Evolutionary conservation across 202 grass and related monocot species (phyloP).

Genomic region (Miscanthus sacchariflorus): DNA sequence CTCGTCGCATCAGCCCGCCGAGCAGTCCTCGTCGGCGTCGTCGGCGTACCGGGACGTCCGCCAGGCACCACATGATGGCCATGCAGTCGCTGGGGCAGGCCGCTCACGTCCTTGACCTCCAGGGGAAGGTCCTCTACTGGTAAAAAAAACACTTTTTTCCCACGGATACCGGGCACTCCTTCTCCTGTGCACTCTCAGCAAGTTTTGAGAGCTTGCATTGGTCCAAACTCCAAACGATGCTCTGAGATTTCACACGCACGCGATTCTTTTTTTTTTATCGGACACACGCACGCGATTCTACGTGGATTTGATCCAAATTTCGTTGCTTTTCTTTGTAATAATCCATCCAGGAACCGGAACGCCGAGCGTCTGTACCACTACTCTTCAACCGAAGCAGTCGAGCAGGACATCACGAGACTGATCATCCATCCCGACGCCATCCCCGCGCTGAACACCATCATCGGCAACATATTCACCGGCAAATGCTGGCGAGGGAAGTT

Average conservation of each 20-base stretch:
- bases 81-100: conserved; percentile 28
- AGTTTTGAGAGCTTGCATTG: no score
- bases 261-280: no score
- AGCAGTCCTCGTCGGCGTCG: no score
- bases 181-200: no score
- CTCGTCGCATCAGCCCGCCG: neutral
- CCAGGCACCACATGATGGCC: neutral
- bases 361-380: conserved; percentile 71
- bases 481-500: conserved; percentile 67
- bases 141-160: no score
- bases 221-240: no score
- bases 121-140: conserved; percentile 27
- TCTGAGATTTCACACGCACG: no score
- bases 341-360: conserved; percentile 64
- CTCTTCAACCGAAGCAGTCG: conserved; percentile 62
- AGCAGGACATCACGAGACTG: conserved; percentile 58
- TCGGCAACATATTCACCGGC: conserved; percentile 22
- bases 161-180: no score
- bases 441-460: conserved; percentile 42
- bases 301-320: neutral
- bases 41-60: neutral
- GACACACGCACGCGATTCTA: no score
- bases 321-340: neutral
- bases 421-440: conserved; percentile 55
- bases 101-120: conserved; percentile 23